Evolutionary conservation across 164 flowering plant genomes (phyloP), one percentile per base, ranked within the genome.

Genomic region (Umbellularia californica): DNA sequence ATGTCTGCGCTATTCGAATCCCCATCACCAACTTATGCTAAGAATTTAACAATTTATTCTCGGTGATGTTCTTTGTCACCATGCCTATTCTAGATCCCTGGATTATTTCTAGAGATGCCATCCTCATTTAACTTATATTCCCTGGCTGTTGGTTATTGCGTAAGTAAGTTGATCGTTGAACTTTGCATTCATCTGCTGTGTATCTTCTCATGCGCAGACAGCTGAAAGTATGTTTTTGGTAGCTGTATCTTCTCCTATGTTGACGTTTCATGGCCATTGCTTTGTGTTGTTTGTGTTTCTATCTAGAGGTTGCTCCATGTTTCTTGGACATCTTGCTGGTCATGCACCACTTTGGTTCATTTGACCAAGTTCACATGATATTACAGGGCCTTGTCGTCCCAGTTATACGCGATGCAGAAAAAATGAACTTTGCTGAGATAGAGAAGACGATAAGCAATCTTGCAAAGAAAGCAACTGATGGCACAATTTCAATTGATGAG

Each of bases 341-440:
- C 64, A 60, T 64, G 67, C 67, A 23, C 15, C 15, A 25, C 24
- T 67, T 30, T 67, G 33, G 10, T 33, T 67, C 28, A 12, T 30
- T 30, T 67, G 10, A 30, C 47, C 27, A 20, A 67, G 47, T 30
- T 67, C n/a, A 41, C 47, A 28, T 67, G 50, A 67, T 23, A 14
- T 74, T 79, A 11, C 74, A 95, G 99, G 99, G 99, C n/a, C 96
- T 95, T 73, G 99, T 95, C 24, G 99, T 95, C 75, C 99, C 99
- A 64, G 99, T 95, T 27, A 77, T 95, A 75, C 97, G 99, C 52
- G 78, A 85, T 82, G 94, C 92, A 10, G 95, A 85, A 1, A 80
- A 70, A 27, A 93, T 95, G 99, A 92, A 95, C 81, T 95, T 95
- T 82, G 99, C 98, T 11, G 94, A 93, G 35, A 89, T 95, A 69